Percentiles rank a stretch among this genome's conserved stretches.
phyloP scores from a whole-genome alignment of 2,329 filamentous ascomycete species.

The Lecanoromycetidae sp. region DNA sequence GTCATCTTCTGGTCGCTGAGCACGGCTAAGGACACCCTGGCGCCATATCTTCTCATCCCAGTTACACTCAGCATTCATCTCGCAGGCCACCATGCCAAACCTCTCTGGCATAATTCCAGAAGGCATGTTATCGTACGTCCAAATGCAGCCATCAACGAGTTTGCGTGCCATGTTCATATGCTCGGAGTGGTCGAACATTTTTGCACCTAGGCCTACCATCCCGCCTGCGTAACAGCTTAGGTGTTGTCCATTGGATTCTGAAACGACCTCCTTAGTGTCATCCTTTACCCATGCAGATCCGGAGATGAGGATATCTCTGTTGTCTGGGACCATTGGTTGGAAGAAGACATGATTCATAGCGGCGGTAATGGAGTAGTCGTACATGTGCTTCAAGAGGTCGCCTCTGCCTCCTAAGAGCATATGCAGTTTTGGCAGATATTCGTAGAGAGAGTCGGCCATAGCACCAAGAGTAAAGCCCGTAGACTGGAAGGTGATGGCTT shows the following conservation, averaged over 20 bases:
- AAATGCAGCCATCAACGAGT: slow-evolving; percentile 52
- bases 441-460: slow-evolving; percentile 46
- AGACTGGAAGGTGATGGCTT: slow-evolving; percentile 31
- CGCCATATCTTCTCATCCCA: slow-evolving; percentile 37
- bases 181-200: slow-evolving; percentile 43
- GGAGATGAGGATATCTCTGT: slow-evolving; percentile 37
- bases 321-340: slow-evolving; percentile 58
- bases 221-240: slow-evolving; percentile 60
- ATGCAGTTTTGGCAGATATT: slow-evolving; percentile 53
- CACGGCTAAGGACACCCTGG: slow-evolving; percentile 25
- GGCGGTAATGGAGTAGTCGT: slow-evolving; percentile 54
- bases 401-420: slow-evolving; percentile 62
- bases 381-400: slow-evolving; percentile 58
- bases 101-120: slow-evolving; percentile 52
- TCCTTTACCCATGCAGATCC: slow-evolving; percentile 32
- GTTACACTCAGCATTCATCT: slow-evolving; percentile 28
- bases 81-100: slow-evolving; percentile 39
- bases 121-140: slow-evolving; percentile 45
- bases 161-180: slow-evolving; percentile 46
- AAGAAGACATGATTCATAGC: slow-evolving; percentile 65
- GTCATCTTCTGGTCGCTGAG: slow-evolving; percentile 18
- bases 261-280: slow-evolving; percentile 19
- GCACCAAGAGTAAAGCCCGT: slow-evolving; percentile 42
- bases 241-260: slow-evolving; percentile 40
- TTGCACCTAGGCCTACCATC: slow-evolving; percentile 56